phyloP scores from a whole-genome alignment of 306 rosid species.

The Corylus avellana region DNA sequence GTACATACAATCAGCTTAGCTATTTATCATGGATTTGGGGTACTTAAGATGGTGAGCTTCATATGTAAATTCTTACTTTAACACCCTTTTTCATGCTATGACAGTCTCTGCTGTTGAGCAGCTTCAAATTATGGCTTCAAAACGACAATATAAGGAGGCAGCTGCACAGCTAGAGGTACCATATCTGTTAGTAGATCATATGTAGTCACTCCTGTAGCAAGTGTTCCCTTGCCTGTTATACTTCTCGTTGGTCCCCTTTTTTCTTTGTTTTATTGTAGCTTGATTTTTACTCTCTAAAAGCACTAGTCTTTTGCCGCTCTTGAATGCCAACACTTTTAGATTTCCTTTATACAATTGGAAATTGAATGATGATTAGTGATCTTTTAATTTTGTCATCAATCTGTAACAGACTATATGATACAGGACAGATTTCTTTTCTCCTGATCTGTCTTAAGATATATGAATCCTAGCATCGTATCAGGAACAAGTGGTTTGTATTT shows the following conservation, averaged over 20 bases:
- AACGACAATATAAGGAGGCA: conserved; percentile 92
- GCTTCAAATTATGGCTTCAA: conserved; percentile 98
- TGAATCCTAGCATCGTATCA: neutral
- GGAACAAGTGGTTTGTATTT: neutral
- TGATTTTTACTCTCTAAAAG: neutral
- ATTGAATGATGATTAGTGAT: neutral
- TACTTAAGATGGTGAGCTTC: neutral
- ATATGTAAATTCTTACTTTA: neutral
- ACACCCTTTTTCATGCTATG: conserved; percentile 33
- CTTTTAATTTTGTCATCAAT: neutral
- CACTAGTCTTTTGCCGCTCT: neutral
- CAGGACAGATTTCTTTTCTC: neutral
- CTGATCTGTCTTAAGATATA: neutral
- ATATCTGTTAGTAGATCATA: neutral
- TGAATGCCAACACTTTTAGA: neutral
- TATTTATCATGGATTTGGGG: neutral
- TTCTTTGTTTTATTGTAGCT: neutral
- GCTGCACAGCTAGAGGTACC: conserved; percentile 98
- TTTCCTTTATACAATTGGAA: neutral
- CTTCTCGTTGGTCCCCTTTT: neutral
- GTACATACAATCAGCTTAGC: neutral
- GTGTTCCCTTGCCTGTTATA: neutral
- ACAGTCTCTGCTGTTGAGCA: conserved; percentile 99
- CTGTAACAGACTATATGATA: neutral
- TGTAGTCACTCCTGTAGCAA: conserved; percentile 3